Percentiles rank a stretch among this genome's conserved stretches.
Conservation (phyloP, 2,329 filamentous ascomycete species). For the Aspergillus felis region DNA sequence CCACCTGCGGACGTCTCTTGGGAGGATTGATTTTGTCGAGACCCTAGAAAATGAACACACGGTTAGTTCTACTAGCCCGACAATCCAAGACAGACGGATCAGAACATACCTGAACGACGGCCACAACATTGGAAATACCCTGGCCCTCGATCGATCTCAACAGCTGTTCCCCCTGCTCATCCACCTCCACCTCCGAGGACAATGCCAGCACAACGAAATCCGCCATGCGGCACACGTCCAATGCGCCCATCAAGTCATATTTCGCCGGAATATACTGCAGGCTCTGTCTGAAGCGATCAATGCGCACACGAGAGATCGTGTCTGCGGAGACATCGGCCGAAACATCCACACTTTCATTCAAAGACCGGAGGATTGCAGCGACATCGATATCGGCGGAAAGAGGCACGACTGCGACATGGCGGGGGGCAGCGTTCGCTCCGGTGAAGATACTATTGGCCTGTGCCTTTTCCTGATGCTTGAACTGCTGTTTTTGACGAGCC, state of each 20-base stretch:
- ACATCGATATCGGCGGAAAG: constrained; percentile 71
- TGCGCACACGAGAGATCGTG: constrained; percentile 59
- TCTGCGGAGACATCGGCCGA: constrained; percentile 59
- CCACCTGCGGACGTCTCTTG: constrained; percentile 72
- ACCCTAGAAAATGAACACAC: constrained; percentile 36
- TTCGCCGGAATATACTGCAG: constrained; percentile 76
- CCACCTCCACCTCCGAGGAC: constrained; percentile 71
- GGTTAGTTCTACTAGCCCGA: background rate
- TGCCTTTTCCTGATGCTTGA: constrained; percentile 78
- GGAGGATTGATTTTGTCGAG: constrained; percentile 73
- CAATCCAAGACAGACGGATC: background rate
- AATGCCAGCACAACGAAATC: constrained; percentile 89
- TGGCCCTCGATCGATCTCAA: constrained; percentile 86
- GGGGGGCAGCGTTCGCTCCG: constrained; percentile 81
- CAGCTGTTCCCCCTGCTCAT: constrained; percentile 77
- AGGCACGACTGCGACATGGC: constrained; percentile 83
- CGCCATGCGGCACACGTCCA: constrained; percentile 82
- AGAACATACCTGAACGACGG: constrained; percentile 61
- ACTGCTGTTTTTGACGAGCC: constrained; percentile 80
- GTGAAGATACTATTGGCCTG: constrained; percentile 76
- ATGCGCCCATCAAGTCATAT: constrained; percentile 68
- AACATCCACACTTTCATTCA: constrained; percentile 79
- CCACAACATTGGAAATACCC: constrained; percentile 88
- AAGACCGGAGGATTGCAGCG: constrained; percentile 59
- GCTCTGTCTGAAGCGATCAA: constrained; percentile 94